A percentile compares a stretch with the other conserved stretches of the same genome.
These are phyloP conservation scores for Chamaenerion angustifolium DNA, from an alignment of 345 rosid species.

Conservation along the genomic window DNA sequence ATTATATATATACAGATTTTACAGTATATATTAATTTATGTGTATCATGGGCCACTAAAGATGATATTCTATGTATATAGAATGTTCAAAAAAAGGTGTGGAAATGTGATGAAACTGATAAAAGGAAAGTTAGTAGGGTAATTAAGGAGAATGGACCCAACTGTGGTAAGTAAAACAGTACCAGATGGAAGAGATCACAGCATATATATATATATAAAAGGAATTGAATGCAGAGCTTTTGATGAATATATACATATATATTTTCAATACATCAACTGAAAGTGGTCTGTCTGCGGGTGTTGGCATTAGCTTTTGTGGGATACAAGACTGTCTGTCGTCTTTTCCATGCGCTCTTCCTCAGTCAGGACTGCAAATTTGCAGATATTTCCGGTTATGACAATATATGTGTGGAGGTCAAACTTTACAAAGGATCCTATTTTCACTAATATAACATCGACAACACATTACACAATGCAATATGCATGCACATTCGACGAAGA, in stretches of 20 bases:
- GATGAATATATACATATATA: background rate
- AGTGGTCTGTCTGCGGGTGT: background rate
- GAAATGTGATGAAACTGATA: too few relatives aligned
- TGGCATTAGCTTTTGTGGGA: constrained; percentile 53
- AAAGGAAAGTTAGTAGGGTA: background rate
- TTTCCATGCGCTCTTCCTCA: constrained; percentile 12
- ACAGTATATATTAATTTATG: too few relatives aligned
- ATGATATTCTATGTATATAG: too few relatives aligned
- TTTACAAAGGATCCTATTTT: too few relatives aligned
- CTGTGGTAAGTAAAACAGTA: background rate
- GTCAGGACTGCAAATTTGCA: background rate
- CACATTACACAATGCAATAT: too few relatives aligned
- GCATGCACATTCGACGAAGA: too few relatives aligned
- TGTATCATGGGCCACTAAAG: too few relatives aligned
- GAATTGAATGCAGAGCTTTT: constrained; percentile 6
- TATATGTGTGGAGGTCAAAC: too few relatives aligned
- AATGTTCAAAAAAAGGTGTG: too few relatives aligned
- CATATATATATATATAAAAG: background rate
- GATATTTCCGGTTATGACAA: too few relatives aligned
- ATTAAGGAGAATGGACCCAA: background rate
- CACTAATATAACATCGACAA: too few relatives aligned
- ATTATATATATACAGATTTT: too few relatives aligned
- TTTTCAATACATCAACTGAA: background rate
- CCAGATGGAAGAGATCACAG: background rate
- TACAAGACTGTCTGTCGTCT: constrained; percentile 72